Base-by-base conservation (phyloP, 1,139 yeast species). In the Protomyces inundatus region DNA sequence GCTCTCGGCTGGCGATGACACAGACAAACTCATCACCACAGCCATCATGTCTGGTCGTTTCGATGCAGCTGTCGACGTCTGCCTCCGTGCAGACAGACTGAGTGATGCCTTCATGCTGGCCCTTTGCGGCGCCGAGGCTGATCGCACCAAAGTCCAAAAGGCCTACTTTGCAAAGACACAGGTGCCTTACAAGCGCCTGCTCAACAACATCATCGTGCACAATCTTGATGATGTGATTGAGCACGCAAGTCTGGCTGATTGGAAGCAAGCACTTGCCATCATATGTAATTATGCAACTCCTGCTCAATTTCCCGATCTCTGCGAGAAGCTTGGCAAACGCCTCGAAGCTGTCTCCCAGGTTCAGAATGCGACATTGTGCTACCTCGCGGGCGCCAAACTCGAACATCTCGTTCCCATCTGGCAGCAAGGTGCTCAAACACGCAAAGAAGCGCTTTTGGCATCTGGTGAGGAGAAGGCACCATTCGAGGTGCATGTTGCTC, bases 51-150 rank as follows among this genome's bases (percentile, higher is more conserved):
- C 76, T 16, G 91, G 91, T 66, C 81, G 89, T 65, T 77, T 82
- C 65, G 83, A 82, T 35, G 79, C 80, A 35, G 97, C 98, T 0
- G 86, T 90, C 6, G 80, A 84, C 45, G 73, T 81, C 52, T 85
- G 95, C 68, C 78, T 95, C 66, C 80, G 83, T 60, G 82, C 83
- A 57, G 87, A 82, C 64, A 81, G 82, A 66, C 77, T 90, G 48
- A 76, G 82, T 32, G 98, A 93, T 73, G 97, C 98, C 2, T 81
- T 91, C 69, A 79, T 91, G 53, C 80, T 95, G 67, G 89, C 98
- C 0, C 77, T 88, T 70, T 87, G 86, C 71, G 88, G 87, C 2
- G 83, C 81, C 30, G 80, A 78, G 6, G 71, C 71, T 23, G 77
- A 86, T 71, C 87, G 87, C 70, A 79, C 81, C 62, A 83, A 84